Evolutionary conservation across 371 early-diverging fungal species (phyloP).

Genomic region (Saksenaea oblongispora): DNA sequence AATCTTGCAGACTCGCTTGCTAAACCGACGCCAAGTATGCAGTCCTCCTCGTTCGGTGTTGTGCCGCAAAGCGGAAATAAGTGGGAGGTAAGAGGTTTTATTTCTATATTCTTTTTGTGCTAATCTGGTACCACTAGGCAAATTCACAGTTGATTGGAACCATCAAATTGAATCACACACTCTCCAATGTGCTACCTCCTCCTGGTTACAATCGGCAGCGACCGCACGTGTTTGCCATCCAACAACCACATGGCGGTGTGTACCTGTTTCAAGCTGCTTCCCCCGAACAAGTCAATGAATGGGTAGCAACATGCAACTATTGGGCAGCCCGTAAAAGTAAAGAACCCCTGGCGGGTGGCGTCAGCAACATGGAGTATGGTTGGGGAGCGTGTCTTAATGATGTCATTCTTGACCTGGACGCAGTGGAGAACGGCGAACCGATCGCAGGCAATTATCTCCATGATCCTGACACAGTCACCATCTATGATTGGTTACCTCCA

Average conservation of each 20-base stretch:
- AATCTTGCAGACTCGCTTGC: slow-evolving; percentile 46
- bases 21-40: not conserved
- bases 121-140: slow-evolving; percentile 19
- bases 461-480: slow-evolving; percentile 21
- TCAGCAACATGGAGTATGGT: slow-evolving; percentile 87
- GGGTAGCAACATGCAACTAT: slow-evolving; percentile 86
- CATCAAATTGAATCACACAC: slow-evolving; percentile 73
- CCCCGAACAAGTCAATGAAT: slow-evolving; percentile 69
- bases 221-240: slow-evolving; percentile 81
- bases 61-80: slow-evolving; percentile 11
- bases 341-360: slow-evolving; percentile 83
- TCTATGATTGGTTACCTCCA: slow-evolving; percentile 41
- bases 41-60: slow-evolving; percentile 17
- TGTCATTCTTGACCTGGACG: slow-evolving; percentile 31
- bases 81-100: slow-evolving; percentile 27
- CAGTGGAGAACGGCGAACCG: slow-evolving; percentile 15
- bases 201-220: slow-evolving; percentile 82
- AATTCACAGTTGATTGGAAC: slow-evolving; percentile 49
- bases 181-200: slow-evolving; percentile 77
- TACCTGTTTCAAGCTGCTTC: slow-evolving; percentile 82
- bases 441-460: slow-evolving; percentile 19
- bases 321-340: slow-evolving; percentile 90
- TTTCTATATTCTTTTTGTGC: not conserved
- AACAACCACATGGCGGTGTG: slow-evolving; percentile 75
- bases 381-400: slow-evolving; percentile 73